Percentiles rank a stretch among this genome's conserved stretches.
Evolutionary conservation across 116 monocot genomes (phyloP).

Genomic region (Posidonia oceanica): DNA sequence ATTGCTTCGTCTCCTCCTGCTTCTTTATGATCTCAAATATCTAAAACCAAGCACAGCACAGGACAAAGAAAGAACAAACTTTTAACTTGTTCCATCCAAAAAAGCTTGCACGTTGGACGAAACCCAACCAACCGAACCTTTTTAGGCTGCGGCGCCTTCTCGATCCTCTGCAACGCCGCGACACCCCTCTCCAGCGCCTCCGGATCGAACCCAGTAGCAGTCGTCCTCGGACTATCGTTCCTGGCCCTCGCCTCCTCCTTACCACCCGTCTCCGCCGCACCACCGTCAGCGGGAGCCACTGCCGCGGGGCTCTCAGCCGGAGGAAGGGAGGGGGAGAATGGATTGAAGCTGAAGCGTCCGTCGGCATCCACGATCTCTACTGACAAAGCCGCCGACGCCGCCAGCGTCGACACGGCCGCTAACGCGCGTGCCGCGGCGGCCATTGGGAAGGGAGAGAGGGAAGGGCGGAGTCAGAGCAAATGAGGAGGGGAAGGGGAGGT

Average conservation of each 20-base stretch:
- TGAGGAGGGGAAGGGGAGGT: not conserved
- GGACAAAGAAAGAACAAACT: not conserved
- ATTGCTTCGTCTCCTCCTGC: constrained; percentile 67
- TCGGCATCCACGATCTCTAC: constrained; percentile 15
- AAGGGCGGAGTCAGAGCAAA: not conserved
- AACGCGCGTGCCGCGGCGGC: constrained; percentile 4
- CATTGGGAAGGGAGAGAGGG: not conserved
- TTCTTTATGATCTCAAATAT: constrained; percentile 71
- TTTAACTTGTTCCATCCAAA: not conserved
- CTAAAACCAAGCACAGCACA: constrained; percentile 14
- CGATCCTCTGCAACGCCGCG: constrained; percentile 54
- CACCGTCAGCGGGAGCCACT: not conserved
- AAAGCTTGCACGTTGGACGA: not conserved
- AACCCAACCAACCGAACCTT: constrained; percentile 6
- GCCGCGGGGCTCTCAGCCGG: constrained; percentile 1
- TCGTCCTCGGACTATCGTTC: constrained; percentile 20
- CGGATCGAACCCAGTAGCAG: constrained; percentile 56
- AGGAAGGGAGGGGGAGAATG: constrained; percentile 4
- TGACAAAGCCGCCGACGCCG: constrained; percentile 7
- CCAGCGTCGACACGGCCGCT: constrained; percentile 7
- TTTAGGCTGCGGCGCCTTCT: constrained; percentile 51
- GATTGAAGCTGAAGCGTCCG: constrained; percentile 14
- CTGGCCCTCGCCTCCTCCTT: constrained; percentile 6
- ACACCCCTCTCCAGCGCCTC: constrained; percentile 81
- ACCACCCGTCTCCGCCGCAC: not conserved